Evolutionary conservation across 257 asterid genomes (phyloP).

Genomic region (Solanum piurae): DNA sequence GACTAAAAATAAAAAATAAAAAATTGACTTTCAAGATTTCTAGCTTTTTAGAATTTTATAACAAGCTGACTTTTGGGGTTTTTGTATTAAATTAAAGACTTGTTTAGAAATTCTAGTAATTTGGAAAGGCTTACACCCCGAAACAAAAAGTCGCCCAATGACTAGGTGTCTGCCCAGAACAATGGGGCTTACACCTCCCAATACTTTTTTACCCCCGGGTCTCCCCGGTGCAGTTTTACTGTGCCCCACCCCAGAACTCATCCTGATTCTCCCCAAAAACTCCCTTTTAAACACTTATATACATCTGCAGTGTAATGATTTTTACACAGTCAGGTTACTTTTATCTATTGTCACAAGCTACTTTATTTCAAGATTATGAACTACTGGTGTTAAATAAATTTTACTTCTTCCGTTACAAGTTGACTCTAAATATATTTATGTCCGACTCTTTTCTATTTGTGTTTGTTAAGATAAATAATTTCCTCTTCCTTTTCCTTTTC

Average conservation of each 20-base stretch:
- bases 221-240: not conserved
- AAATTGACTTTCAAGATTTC: not conserved
- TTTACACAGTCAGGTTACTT: not conserved
- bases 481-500: not conserved
- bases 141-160: not conserved
- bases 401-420: not conserved
- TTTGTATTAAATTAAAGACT: not conserved
- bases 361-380: not conserved
- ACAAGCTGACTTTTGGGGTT: not conserved
- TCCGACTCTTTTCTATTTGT: not conserved
- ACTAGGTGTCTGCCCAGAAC: not conserved
- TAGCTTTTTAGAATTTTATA: not conserved
- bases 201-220: not conserved
- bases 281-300: not conserved
- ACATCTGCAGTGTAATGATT: not conserved
- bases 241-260: not conserved
- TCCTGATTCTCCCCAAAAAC: not conserved
- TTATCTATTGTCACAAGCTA: not conserved
- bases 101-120: not conserved
- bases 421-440: not conserved
- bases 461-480: not conserved
- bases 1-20: not conserved
- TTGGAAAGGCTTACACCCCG: not conserved
- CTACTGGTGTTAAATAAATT: not conserved
- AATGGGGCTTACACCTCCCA: not conserved